These are phyloP conservation scores for Ceratocystis lukuohia DNA, from an alignment of 2,329 filamentous ascomycete species.

Conservation along the genomic window DNA sequence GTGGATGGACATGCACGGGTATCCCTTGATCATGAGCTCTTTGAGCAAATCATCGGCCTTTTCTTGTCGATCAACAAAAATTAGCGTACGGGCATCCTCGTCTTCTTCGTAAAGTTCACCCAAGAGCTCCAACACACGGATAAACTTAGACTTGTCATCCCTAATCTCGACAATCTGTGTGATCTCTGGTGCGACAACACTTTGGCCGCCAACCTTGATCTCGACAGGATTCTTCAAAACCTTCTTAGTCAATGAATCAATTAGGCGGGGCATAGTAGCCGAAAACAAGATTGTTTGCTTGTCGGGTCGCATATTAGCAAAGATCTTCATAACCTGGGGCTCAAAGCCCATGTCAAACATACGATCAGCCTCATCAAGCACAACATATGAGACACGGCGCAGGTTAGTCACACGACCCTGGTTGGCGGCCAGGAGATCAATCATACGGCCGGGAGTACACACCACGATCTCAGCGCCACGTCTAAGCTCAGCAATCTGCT, in stretches of 20 bases:
- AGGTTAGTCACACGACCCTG: conserved; percentile 89
- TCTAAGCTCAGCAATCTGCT: conserved; percentile 94
- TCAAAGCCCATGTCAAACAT: conserved; percentile 99
- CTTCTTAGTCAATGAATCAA: conserved; percentile 82
- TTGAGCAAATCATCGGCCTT: conserved; percentile 69
- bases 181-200: conserved; percentile 79
- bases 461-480: conserved; percentile 90
- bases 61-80: conserved; percentile 88
- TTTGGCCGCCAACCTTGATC: conserved; percentile 81
- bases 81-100: conserved; percentile 76
- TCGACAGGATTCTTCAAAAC: conserved; percentile 74
- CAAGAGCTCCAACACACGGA: conserved; percentile 70
- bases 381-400: conserved; percentile 77
- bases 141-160: conserved; percentile 69
- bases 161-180: conserved; percentile 84
- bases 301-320: conserved; percentile 81
- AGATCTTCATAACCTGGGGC: conserved; percentile 93
- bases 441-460: conserved; percentile 87
- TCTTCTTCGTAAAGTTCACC: conserved; percentile 77
- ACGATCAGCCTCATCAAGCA: conserved; percentile 91
- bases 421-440: conserved; percentile 87
- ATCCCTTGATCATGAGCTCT: conserved; percentile 69
- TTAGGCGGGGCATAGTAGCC: conserved; percentile 86
- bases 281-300: conserved; percentile 92
- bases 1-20: conserved; percentile 86